Evolutionary conservation across 192 early-diverging fungal genomes (phyloP), one percentile per base, ranked within the genome.

Genomic region (Mortierella antarctica): DNA sequence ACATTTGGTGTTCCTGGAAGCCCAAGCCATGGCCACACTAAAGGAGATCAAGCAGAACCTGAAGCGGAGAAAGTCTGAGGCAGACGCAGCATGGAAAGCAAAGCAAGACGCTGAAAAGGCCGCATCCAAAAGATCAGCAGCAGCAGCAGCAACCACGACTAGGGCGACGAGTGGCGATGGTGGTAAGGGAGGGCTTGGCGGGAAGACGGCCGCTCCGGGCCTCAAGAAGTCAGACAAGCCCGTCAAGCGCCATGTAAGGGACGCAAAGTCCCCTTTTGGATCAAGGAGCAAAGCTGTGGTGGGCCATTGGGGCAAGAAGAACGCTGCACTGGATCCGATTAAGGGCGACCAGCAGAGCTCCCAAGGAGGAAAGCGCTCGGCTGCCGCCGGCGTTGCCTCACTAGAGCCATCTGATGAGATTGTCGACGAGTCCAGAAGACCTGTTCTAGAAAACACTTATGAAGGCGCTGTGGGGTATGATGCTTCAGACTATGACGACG

Each of bases 11-110:
- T 83, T 73, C 31, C 56, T 83, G 48, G 61, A 77, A 50, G 74
- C 65, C 13, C 82, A 83, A 54, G 57, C 70, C 1, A 40, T 83
- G 60, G 21, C 53, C 9, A 67, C 70, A 6, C 52, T 75, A 45
- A 54, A 42, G 15, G 70, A 77, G n/a, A 83, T 83, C 47, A 77
- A 77, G 57, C 21, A 65, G 23, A 23, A 65, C 31, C 41, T 73
- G 40, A 62, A 59, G 57, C 52, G 49, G 20, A 58, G 45, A 14
- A 57, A 67, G 21, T 53, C 51, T 6, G 70, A 64, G 14, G 76
- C 68, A 2, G 56, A 62, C 23, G 66, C 61, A n/a, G 65, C 66
- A 15, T 67, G 48, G 17, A 47, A 57, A 50, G 76, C 76, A 5
- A 58, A 61, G 41, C 10, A 66, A n/a, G 56, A 47, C 6, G 76